Evolutionary conservation across 2,329 filamentous ascomycete genomes (phyloP).

Genomic region (Fusarium albosuccineum): DNA sequence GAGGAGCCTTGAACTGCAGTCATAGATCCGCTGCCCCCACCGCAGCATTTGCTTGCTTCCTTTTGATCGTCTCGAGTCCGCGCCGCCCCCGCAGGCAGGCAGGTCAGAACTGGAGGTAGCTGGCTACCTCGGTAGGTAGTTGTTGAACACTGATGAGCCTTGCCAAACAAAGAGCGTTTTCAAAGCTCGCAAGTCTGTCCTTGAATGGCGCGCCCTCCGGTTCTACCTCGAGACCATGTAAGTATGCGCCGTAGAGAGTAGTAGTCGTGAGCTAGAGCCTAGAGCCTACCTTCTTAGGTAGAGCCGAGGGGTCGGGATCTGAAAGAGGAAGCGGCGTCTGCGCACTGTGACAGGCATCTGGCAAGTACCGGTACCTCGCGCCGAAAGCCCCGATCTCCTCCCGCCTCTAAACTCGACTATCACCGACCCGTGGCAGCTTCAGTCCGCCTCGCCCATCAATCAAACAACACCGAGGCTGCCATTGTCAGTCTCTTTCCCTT

Average conservation of each 20-base stretch:
- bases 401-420: slow-evolving; percentile 34
- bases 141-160: not conserved
- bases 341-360: slow-evolving; percentile 42
- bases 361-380: slow-evolving; percentile 42
- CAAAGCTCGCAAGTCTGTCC: slow-evolving; percentile 40
- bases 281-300: not conserved
- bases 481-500: slow-evolving; percentile 17
- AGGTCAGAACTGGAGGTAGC: not conserved
- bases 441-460: slow-evolving; percentile 20
- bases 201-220: slow-evolving; percentile 27
- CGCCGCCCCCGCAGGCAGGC: not conserved
- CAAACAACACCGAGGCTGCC: slow-evolving; percentile 3
- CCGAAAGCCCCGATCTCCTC: slow-evolving; percentile 40
- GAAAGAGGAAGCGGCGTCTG: slow-evolving; percentile 27
- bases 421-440: slow-evolving; percentile 19
- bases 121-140: not conserved
- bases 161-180: not conserved
- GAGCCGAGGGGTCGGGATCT: slow-evolving; percentile 26
- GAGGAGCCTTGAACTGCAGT: not conserved
- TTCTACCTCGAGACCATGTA: slow-evolving; percentile 20
- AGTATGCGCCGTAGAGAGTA: too few species aligned
- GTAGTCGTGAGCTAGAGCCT: too few species aligned
- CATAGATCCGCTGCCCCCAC: slow-evolving; percentile 4
- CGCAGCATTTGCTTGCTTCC: slow-evolving; percentile 8
- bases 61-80: not conserved